These are phyloP conservation scores for Paracoccidioides brasiliensis DNA, from an alignment of 2,329 filamentous ascomycete species.

Conservation along the genomic window DNA sequence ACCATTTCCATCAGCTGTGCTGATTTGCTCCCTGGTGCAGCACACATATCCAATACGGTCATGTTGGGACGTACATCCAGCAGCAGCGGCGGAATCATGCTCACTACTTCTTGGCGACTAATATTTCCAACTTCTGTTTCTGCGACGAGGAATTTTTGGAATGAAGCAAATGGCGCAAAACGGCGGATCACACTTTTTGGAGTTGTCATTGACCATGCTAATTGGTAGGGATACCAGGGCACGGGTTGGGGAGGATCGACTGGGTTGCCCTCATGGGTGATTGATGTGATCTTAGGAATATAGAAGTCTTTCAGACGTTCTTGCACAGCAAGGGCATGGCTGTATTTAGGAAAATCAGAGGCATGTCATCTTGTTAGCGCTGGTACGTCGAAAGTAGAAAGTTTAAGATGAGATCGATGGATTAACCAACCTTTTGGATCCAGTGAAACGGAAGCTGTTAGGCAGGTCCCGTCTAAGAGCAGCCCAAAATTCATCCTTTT, in stretches of 20 bases:
- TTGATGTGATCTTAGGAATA: slow-evolving; percentile 77
- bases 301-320: slow-evolving; percentile 77
- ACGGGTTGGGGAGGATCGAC: slow-evolving; percentile 75
- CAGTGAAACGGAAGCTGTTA: slow-evolving; percentile 95
- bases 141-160: slow-evolving; percentile 95
- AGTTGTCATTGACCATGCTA: slow-evolving; percentile 97
- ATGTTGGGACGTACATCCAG: slow-evolving; percentile 86
- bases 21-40: slow-evolving; percentile 92
- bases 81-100: slow-evolving; percentile 93
- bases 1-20: slow-evolving; percentile 91
- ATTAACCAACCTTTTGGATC: slow-evolving; percentile 63
- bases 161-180: slow-evolving; percentile 84
- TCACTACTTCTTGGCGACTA: slow-evolving; percentile 91
- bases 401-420: neutral
- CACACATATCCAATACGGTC: slow-evolving; percentile 89
- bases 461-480: slow-evolving; percentile 73
- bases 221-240: slow-evolving; percentile 83
- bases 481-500: slow-evolving; percentile 72
- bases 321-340: slow-evolving; percentile 85
- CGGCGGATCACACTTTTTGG: slow-evolving; percentile 91
- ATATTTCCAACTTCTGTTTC: slow-evolving; percentile 97
- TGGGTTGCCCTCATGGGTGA: slow-evolving; percentile 66
- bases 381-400: neutral
- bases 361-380: slow-evolving; percentile 1
- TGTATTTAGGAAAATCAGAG: slow-evolving; percentile 21